phyloP scores from a whole-genome alignment of 345 rosid genomes.

The Reutealis trisperma region DNA sequence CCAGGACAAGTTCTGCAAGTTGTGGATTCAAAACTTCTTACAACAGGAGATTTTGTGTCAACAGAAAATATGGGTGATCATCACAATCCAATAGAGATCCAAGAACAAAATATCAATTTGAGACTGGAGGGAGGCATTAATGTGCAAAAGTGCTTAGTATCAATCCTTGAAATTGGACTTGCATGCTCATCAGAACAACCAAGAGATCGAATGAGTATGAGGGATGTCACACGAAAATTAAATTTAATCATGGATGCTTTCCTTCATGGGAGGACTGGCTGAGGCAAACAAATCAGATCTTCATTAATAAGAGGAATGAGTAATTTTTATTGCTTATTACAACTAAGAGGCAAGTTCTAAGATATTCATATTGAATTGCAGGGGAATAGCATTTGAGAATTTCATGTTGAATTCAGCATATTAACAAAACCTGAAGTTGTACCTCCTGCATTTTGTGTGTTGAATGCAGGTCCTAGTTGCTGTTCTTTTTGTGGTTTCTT shows the following conservation, averaged over 20 bases:
- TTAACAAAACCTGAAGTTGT: too few species aligned
- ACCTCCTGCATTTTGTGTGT: too few species aligned
- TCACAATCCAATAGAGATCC: too few species aligned
- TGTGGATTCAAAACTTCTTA: not conserved
- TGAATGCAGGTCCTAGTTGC: too few species aligned
- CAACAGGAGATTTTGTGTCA: not conserved
- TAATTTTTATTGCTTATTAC: too few species aligned
- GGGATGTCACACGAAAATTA: not conserved
- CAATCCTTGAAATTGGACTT: constrained; percentile 8
- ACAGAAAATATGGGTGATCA: not conserved
- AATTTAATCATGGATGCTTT: not conserved
- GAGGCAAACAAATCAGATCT: not conserved
- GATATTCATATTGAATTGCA: too few species aligned
- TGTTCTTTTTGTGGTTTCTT: too few species aligned
- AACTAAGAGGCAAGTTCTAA: too few species aligned
- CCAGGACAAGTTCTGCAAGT: not conserved
- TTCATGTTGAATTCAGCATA: too few species aligned
- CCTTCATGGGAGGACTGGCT: not conserved
- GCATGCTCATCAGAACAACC: not conserved
- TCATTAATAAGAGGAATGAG: not conserved
- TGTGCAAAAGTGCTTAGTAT: not conserved
- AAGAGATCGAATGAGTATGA: constrained; percentile 4
- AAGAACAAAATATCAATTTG: not conserved
- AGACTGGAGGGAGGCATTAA: not conserved
- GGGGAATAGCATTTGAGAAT: too few species aligned